Evolutionary conservation across 306 rosid genomes (phyloP).

Genomic region (Malus sylvestris): DNA sequence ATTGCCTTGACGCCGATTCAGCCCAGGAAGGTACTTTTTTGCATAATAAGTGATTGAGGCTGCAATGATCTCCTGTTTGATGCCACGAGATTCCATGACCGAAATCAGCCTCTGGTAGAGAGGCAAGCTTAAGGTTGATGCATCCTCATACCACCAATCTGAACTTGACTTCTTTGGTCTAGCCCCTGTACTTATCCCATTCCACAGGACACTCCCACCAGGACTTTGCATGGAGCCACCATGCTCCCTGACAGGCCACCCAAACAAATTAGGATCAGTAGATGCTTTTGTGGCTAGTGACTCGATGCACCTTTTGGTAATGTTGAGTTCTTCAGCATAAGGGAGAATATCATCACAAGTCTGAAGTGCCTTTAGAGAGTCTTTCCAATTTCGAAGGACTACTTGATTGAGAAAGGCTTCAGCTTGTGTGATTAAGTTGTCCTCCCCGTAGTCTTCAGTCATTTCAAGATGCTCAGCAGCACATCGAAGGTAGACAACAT

Average conservation of each 20-base stretch:
- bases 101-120: constrained; percentile 73
- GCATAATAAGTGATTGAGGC: constrained; percentile 82
- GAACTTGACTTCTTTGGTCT: constrained; percentile 70
- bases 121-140: constrained; percentile 58
- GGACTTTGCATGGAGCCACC: constrained; percentile 99
- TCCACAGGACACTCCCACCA: constrained; percentile 98
- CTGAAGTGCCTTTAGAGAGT: constrained; percentile 84
- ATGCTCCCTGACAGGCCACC: constrained; percentile 91
- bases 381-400: constrained; percentile 81
- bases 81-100: constrained; percentile 84
- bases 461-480: constrained; percentile 89
- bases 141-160: constrained; percentile 99
- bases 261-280: constrained; percentile 86
- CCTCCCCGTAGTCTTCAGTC: constrained; percentile 92
- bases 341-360: constrained; percentile 55
- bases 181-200: constrained; percentile 98
- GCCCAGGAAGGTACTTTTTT: constrained; percentile 72
- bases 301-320: constrained; percentile 82
- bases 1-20: constrained; percentile 68
- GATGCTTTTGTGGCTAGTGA: constrained; percentile 81
- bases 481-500: constrained; percentile 79
- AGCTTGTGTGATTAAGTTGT: constrained; percentile 62
- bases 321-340: constrained; percentile 63
- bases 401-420: constrained; percentile 79
- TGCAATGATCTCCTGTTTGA: constrained; percentile 71